Base-by-base conservation (phyloP, 495 filamentous ascomycete species). In the Tuber brumale region DNA sequence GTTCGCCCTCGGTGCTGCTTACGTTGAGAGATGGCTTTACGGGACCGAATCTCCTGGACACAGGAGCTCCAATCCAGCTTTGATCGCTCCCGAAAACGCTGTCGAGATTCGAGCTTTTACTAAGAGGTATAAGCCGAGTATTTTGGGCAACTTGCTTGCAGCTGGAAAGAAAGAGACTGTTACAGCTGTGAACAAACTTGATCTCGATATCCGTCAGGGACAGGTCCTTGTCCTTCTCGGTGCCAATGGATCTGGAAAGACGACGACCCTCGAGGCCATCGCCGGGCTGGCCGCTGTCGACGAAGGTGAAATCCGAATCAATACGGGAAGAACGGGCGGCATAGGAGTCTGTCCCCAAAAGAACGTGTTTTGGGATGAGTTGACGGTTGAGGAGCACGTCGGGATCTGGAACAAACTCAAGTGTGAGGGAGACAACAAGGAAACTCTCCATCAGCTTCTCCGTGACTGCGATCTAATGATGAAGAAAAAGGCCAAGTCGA, bases 261-360 rank as follows among this genome's bases (percentile, higher is more conserved):
- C 89, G 70, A 97, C 94, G 0, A 95, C 94, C 0, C 87, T 97
- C 16, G 93, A 97, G 78, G 90, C 91, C 19, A 92, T 97, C 74
- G 92, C 92, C 57, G 94, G 94, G 0, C 87, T 93, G 42, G 90
- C 90, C 74, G 90, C 89, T 74, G 84, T 94, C 23, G 91, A 91
- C 0, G 88, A 86, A 71, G 93, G 94, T 4, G 85, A 85, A 7
- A 94, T 96, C 80, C 69, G 72, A 16, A 78, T 83, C 44, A 88
- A 86, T 23, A 89, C 95, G 42, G 88, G 91, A 79, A 90, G 89
- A 6, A 72, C 69, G 31, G 92, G 93, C 10, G 91, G 90, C 2
- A 86, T 97, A n/a, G 94, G 94, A 35, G 90, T 97, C 48, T 94
- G 92, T 78, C 94, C 94, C 14, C 92, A 94, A 81, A 93, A 93